Percentiles rank a stretch among this genome's conserved stretches.
Evolutionary conservation across 805 yeast genomes (phyloP).

Genomic region (Schizosaccharomyces osmophilus): DNA sequence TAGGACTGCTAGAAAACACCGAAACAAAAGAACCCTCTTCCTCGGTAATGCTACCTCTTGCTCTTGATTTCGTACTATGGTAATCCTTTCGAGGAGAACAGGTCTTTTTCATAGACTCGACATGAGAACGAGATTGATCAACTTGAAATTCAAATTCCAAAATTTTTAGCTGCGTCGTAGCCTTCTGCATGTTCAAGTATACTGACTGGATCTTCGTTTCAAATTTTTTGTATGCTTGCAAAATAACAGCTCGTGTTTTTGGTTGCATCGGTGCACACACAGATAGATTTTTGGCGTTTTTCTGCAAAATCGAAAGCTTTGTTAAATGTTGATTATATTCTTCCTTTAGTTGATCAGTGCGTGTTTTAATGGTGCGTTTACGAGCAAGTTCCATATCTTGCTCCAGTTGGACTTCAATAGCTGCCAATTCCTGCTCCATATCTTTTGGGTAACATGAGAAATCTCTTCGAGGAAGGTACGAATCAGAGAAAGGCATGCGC

Average conservation of each 20-base stretch:
- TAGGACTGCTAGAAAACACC: too few species aligned
- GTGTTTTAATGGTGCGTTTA: not conserved
- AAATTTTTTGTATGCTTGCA: not conserved
- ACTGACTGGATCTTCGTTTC: not conserved
- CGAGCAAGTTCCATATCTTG: not conserved
- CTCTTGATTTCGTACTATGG: too few species aligned
- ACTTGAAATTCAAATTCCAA: not conserved
- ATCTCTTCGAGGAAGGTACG: not conserved
- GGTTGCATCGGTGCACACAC: not conserved
- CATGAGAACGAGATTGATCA: not conserved
- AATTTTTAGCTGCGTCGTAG: not conserved
- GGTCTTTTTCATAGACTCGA: not conserved
- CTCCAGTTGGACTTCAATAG: not conserved
- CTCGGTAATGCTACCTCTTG: too few species aligned
- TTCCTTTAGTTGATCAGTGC: not conserved
- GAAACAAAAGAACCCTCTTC: too few species aligned
- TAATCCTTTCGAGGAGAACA: too few species aligned
- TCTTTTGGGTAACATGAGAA: not conserved
- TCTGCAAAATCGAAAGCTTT: not conserved
- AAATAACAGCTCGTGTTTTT: not conserved
- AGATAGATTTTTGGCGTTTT: not conserved
- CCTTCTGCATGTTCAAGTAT: not conserved
- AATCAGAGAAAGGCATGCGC: not conserved
- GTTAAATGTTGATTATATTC: not conserved
- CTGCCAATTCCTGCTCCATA: not conserved